Evolutionary conservation across 1,284 basidiomycete genomes (phyloP).

Genomic region (Cerioporus squamosus): DNA sequence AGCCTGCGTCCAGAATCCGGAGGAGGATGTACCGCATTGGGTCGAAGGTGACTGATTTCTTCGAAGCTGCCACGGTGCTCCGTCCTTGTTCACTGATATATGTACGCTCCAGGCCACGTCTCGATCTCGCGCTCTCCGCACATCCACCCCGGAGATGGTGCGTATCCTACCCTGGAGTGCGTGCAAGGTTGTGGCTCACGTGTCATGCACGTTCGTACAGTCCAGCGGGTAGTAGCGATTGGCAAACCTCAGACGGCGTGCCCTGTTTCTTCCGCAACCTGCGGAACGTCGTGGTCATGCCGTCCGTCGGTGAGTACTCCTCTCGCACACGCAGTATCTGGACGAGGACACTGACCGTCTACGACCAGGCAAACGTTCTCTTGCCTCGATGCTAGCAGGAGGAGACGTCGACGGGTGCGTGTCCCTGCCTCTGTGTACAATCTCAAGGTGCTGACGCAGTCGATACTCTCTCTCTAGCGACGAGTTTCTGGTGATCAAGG

Average conservation of each 20-base stretch:
- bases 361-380: conserved; percentile 62
- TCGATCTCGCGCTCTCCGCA: conserved; percentile 70
- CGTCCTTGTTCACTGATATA: background rate
- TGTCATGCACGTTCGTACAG: conserved; percentile 36
- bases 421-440: background rate
- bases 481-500: conserved; percentile 38
- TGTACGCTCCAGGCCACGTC: conserved; percentile 42
- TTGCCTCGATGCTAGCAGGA: conserved; percentile 71
- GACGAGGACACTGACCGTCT: background rate
- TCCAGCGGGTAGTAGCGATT: conserved; percentile 73
- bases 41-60: conserved; percentile 46
- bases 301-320: conserved; percentile 54
- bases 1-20: conserved; percentile 61
- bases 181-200: background rate
- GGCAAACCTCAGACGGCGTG: conserved; percentile 61
- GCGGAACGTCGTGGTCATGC: conserved; percentile 76
- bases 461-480: conserved; percentile 37
- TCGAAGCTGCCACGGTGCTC: background rate
- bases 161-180: conserved; percentile 8
- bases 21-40: conserved; percentile 49
- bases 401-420: conserved; percentile 77
- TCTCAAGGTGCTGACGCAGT: background rate
- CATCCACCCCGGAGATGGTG: conserved; percentile 73
- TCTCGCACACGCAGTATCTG: background rate
- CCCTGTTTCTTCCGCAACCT: conserved; percentile 64